These are phyloP conservation scores for Candolleomyces aberdarensis DNA, from an alignment of 768 basidiomycete species.

Conservation along the genomic window DNA sequence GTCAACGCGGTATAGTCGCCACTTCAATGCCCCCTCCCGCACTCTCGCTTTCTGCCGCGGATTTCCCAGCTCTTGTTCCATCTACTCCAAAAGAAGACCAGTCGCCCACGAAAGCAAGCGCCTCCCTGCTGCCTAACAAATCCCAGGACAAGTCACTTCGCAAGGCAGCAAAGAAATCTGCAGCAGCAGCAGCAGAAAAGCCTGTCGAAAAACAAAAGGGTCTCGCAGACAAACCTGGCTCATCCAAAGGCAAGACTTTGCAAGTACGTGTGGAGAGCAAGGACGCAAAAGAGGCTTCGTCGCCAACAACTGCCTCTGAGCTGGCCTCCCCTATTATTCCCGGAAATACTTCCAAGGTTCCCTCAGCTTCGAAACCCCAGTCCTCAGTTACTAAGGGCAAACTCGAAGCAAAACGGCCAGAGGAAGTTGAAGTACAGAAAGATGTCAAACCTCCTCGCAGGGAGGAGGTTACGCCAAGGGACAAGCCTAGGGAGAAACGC, in stretches of 20 bases:
- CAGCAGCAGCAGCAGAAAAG: slow-evolving; percentile 49
- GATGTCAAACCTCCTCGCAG: slow-evolving; percentile 14
- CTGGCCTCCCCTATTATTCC: background rate
- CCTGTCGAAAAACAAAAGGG: slow-evolving; percentile 45
- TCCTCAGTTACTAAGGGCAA: slow-evolving; percentile 3
- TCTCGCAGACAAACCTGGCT: background rate
- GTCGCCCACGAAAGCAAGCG: background rate
- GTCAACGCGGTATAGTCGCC: slow-evolving; percentile 36
- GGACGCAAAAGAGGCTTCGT: slow-evolving; percentile 10
- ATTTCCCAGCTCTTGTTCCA: slow-evolving; percentile 70
- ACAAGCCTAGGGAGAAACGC: too few relatives aligned
- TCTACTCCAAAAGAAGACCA: slow-evolving; percentile 24
- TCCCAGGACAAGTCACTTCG: slow-evolving; percentile 56
- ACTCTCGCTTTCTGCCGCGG: slow-evolving; percentile 60
- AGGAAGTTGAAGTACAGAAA: background rate
- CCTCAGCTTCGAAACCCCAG: background rate
- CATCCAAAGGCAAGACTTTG: slow-evolving; percentile 2
- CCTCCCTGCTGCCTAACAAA: slow-evolving; percentile 27
- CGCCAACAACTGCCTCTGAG: background rate
- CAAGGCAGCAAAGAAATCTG: slow-evolving; percentile 56
- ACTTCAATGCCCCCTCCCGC: slow-evolving; percentile 38
- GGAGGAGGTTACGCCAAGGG: background rate
- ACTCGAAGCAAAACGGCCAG: background rate
- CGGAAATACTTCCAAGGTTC: background rate
- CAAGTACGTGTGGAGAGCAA: background rate